Evolutionary conservation across 495 filamentous ascomycete species (phyloP), one percentile per base, ranked within the genome.

Genomic region (Neurospora sp.): DNA sequence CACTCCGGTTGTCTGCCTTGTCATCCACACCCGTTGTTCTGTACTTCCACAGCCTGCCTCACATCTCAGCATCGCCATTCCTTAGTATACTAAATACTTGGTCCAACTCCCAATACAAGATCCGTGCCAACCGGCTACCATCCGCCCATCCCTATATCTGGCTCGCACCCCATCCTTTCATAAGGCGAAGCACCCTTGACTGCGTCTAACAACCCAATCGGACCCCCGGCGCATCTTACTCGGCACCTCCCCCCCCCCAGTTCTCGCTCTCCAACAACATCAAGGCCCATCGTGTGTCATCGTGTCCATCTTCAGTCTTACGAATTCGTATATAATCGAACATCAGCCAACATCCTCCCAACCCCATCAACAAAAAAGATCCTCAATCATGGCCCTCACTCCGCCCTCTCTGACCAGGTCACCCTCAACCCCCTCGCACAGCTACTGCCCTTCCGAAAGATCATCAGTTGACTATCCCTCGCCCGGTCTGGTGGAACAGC

Each of bases 361-460:
- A 59, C 70, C 72, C 43, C 39, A 36, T 73, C 70, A 39, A 24
- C 70, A 39, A 42, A 37, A 39, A 43, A 74, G 43, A 73, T 75
- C 48, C 70, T 73, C 73, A 73, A 78, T 71, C 76, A 86, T 86
- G 84, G 84, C 85, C 77, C 80, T 82, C 73, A 83, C 84, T 79
- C 84, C 84, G 74, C 84, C 84, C 48, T 79, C 83, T 73, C 80
- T 86, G 72, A 84, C 83, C 70, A 80, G 83, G 79, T 86, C 84
- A 76, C 81, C 84, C 28, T 80, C 83, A 21, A 83, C 84, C 42
- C 82, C 84, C 71, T 79, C 83, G 43, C 80, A 83, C 79, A 85
- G 84, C 48, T 84, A 83, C 76, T 85, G 83, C 81, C 78, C 80
- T 19, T 86, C 84, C 36, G 81, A 83, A 71, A 81, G 82, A 75